A percentile compares a stretch with the other conserved stretches of the same genome.
Conservation (phyloP, 2,329 filamentous ascomycete genomes). For the Hypomyces perniciosus region DNA sequence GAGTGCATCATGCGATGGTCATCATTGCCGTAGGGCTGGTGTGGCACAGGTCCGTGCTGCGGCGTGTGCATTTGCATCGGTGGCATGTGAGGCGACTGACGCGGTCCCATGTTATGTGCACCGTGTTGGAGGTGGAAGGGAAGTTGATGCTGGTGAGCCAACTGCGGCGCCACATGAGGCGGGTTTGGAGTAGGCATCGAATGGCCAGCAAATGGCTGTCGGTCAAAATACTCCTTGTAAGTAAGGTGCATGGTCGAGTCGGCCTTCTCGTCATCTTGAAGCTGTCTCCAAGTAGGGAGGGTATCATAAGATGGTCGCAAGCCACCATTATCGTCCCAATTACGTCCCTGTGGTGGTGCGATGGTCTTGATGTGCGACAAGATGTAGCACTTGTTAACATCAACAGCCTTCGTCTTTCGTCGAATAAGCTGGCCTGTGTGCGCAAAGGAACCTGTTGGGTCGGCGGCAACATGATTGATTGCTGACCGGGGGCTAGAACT, state of each 20-base stretch:
- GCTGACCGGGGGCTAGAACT: constrained; percentile 66
- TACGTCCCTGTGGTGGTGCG: constrained; percentile 46
- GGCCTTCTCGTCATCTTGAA: constrained; percentile 63
- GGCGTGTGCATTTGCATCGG: constrained; percentile 72
- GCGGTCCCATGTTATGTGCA: constrained; percentile 59
- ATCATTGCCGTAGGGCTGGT: constrained; percentile 65
- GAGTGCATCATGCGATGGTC: constrained; percentile 86
- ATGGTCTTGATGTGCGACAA: constrained; percentile 49
- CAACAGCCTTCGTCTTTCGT: constrained; percentile 66
- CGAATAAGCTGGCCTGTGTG: constrained; percentile 48
- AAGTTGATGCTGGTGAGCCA: constrained; percentile 77
- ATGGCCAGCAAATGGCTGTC: constrained; percentile 48
- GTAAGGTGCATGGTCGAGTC: constrained; percentile 59
- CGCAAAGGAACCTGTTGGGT: constrained; percentile 17
- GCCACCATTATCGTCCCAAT: constrained; percentile 73
- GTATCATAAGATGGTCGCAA: constrained; percentile 81
- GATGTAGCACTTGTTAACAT: constrained; percentile 62
- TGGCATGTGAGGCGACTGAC: constrained; percentile 68
- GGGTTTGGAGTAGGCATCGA: constrained; percentile 64
- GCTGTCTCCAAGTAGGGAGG: constrained; percentile 72
- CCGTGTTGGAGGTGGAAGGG: constrained; percentile 77
- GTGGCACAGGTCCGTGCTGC: constrained; percentile 62
- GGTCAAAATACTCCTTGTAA: constrained; percentile 76
- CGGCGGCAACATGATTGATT: constrained; percentile 41
- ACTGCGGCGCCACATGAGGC: constrained; percentile 62